Percentiles rank a stretch among this genome's conserved stretches.
Evolutionary conservation across 768 basidiomycete species (phyloP).

Genomic region (Kwoniella sp.): DNA sequence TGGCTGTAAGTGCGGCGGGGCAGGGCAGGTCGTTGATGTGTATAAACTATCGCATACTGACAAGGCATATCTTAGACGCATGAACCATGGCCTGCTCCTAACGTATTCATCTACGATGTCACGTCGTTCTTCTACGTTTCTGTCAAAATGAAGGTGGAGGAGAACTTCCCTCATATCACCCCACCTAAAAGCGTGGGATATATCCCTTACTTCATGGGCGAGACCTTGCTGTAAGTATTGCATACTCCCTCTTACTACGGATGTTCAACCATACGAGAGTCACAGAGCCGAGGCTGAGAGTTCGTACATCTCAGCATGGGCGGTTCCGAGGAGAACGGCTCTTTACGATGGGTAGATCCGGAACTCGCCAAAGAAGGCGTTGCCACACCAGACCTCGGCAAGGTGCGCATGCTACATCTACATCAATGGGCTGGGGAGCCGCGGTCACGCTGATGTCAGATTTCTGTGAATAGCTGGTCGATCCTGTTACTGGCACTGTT

Average conservation of each 20-base stretch:
- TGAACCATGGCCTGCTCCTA: conserved; percentile 21
- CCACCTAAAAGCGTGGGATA: conserved; percentile 15
- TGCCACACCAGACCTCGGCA: not conserved
- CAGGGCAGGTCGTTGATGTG: not conserved
- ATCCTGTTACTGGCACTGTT: not conserved
- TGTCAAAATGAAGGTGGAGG: conserved; percentile 18
- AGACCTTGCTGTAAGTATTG: conserved; percentile 24
- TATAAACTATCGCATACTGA: too few species aligned
- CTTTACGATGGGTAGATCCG: conserved; percentile 10
- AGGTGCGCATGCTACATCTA: not conserved
- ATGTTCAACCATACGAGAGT: too few species aligned
- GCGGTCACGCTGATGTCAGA: too few species aligned
- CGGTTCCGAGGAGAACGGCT: conserved; percentile 15
- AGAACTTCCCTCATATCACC: conserved; percentile 25
- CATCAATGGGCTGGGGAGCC: too few species aligned
- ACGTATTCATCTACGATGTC: conserved; percentile 23
- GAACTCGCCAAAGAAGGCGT: not conserved
- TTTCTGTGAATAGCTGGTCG: not conserved
- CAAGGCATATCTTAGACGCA: too few species aligned
- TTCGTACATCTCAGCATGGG: not conserved
- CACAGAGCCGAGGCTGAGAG: not conserved
- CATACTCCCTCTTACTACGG: too few species aligned
- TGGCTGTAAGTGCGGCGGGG: conserved; percentile 6
- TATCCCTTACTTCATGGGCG: conserved; percentile 14
- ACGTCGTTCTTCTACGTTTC: conserved; percentile 18